phyloP scores from a whole-genome alignment of 148 eudicot species.

The Agrostemma githago region DNA sequence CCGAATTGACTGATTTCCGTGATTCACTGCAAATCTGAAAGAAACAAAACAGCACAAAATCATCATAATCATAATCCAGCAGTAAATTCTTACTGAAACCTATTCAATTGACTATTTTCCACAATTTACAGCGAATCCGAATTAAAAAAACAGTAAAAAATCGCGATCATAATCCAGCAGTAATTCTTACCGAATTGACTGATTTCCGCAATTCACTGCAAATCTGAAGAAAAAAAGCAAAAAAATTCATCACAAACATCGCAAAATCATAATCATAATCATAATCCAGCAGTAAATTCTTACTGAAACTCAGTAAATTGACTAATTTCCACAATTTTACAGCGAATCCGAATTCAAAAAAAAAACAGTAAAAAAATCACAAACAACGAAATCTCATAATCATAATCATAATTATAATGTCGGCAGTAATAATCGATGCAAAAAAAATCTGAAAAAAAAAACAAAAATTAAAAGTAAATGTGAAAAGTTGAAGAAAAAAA shows the following conservation, averaged over 20 bases:
- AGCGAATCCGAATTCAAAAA: neutral
- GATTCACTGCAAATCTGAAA: too few species aligned
- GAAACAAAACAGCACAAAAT: too few species aligned
- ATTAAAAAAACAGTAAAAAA: too few species aligned
- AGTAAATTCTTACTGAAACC: too few species aligned
- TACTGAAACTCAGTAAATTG: neutral
- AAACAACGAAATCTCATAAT: neutral
- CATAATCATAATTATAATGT: neutral
- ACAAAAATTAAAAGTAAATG: neutral
- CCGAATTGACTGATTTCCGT: neutral
- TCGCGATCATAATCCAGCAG: neutral
- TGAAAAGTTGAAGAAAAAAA: neutral
- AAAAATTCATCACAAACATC: too few species aligned
- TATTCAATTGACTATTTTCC: too few species aligned
- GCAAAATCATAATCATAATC: too few species aligned
- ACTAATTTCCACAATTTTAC: constrained; percentile 22
- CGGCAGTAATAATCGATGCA: neutral
- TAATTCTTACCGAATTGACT: neutral
- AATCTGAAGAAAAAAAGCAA: too few species aligned
- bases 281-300: neutral
- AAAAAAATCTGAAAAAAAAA: neutral
- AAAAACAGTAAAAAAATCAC: neutral
- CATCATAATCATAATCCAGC: too few species aligned
- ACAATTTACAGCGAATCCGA: too few species aligned
- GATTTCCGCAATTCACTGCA: too few species aligned